A percentile compares a stretch with the other conserved stretches of the same genome.
Evolutionary conservation across 257 asterid genomes (phyloP).

Genomic region (Lithospermum erythrorhizon): DNA sequence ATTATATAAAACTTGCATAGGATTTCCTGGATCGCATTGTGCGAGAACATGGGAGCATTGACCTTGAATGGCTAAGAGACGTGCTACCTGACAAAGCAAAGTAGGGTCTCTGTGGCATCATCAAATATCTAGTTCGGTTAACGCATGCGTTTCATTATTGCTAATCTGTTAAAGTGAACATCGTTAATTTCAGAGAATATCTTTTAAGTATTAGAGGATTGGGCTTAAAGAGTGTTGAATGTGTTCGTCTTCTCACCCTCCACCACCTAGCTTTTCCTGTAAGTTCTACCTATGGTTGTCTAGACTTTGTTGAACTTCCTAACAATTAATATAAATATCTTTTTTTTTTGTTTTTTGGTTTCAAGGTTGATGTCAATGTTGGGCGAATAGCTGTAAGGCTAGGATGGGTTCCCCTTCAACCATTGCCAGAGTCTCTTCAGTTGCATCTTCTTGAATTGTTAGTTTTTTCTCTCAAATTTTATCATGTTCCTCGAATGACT

Average conservation of each 20-base stretch:
- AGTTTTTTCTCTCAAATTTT: conserved; percentile 19
- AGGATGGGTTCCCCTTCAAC: conserved; percentile 99
- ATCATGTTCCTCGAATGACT: neutral
- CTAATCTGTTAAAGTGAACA: conserved; percentile 5
- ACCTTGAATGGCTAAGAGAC: conserved; percentile 93
- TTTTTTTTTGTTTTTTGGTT: conserved; percentile 17
- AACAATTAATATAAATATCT: conserved; percentile 8
- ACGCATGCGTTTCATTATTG: neutral
- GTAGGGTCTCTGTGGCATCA: conserved; percentile 27
- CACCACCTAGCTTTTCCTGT: conserved; percentile 99
- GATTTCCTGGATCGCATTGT: conserved; percentile 74
- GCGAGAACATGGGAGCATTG: conserved; percentile 76
- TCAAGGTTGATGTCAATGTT: conserved; percentile 91
- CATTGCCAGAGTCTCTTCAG: conserved; percentile 94
- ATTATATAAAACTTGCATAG: conserved; percentile 36
- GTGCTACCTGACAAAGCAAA: conserved; percentile 93
- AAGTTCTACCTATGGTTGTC: conserved; percentile 30
- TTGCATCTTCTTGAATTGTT: conserved; percentile 92
- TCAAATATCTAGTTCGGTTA: conserved; percentile 22
- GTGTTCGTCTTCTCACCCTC: conserved; percentile 94
- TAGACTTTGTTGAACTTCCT: conserved; percentile 4
- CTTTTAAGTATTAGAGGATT: conserved; percentile 84
- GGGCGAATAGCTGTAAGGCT: conserved; percentile 97
- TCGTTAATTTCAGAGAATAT: conserved; percentile 46
- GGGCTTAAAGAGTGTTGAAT: conserved; percentile 95